Evolutionary conservation across 306 rosid species (phyloP), one percentile per base, ranked within the genome.

Genomic region (Luffa acutangula): DNA sequence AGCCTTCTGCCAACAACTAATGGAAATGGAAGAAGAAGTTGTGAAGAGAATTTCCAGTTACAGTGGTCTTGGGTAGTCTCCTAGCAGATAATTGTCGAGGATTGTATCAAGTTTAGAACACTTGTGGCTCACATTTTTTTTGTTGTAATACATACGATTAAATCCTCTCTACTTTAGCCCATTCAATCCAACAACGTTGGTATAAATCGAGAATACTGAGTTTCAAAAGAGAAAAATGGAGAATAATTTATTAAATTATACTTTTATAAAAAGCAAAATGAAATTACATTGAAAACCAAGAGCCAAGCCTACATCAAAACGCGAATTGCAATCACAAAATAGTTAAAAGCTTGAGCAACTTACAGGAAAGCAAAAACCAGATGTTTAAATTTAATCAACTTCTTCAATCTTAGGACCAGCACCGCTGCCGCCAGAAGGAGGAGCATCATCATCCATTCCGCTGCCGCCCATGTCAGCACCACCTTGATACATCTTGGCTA

Each of bases 11-110:
- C 81, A 81, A 76, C 90, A 90, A 81, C 86, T 95, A 25, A 91
- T 90, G 7, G 89, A 91, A 85, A 92, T 92, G 97, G 98, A 95
- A 83, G 90, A 87, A 83, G 93, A 95, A 78, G 90, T 90, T 51
- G 59, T 93, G 45, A 86, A 86, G 62, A 81, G 85, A 82, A 89
- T 93, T 70, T 88, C 97, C 5, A 81, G 82, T 83, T 90, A 86
- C 56, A 88, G 97, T 76, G 97, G 97, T 71, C 81, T 91, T 77
- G 82, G 81, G 13, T 73, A 15, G 37, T 20, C 53, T 41, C 6
- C 15, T 31, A 6, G 10, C 43, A 63, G 18, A 63, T 64, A n/a
- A 56, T 56, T 56, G 4, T 10, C 7, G 14, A 36, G 5, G 7
- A 64, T 7, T 64, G 71, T 36, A 15, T 34, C 13, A 13, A 6